Evolutionary conservation across 179 eudicot species (phyloP).

Genomic region (Gypsophila paniculata): DNA sequence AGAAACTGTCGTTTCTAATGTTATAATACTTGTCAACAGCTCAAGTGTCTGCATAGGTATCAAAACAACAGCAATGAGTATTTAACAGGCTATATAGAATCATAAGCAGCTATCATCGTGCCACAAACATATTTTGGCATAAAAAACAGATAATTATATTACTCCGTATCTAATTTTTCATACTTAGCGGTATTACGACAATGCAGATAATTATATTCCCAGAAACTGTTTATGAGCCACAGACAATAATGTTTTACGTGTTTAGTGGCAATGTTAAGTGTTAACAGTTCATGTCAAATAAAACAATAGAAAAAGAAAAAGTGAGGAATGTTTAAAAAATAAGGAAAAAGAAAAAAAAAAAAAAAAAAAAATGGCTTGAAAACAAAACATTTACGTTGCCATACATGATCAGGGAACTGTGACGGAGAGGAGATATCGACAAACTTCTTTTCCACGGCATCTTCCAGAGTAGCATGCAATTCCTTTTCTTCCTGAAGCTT

Average conservation of each 20-base stretch:
- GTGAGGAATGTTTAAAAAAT: too few relatives aligned
- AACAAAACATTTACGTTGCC: constrained; percentile 6
- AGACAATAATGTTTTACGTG: neutral
- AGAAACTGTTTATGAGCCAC: neutral
- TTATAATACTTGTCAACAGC: constrained; percentile 31
- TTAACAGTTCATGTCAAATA: too few relatives aligned
- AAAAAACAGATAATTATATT: constrained; percentile 1
- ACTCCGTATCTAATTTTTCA: neutral
- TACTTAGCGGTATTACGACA: constrained; percentile 5
- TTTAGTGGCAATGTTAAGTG: neutral
- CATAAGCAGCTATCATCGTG: neutral
- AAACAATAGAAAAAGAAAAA: too few relatives aligned
- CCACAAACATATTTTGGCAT: neutral
- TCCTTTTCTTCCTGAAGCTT: constrained; percentile 34
- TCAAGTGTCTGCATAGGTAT: constrained; percentile 29
- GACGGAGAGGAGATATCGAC: constrained; percentile 24
- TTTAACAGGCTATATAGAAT: neutral
- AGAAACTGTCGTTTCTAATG: constrained; percentile 29
- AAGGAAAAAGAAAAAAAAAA: neutral
- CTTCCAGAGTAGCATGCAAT: constrained; percentile 32
- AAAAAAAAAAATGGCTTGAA: constrained; percentile 3
- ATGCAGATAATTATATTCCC: neutral
- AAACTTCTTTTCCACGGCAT: constrained; percentile 28
- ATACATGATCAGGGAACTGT: constrained; percentile 33
- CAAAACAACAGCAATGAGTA: constrained; percentile 21